Evolutionary conservation across 768 basidiomycete species (phyloP).

Genomic region (Lentinus brumalis): DNA sequence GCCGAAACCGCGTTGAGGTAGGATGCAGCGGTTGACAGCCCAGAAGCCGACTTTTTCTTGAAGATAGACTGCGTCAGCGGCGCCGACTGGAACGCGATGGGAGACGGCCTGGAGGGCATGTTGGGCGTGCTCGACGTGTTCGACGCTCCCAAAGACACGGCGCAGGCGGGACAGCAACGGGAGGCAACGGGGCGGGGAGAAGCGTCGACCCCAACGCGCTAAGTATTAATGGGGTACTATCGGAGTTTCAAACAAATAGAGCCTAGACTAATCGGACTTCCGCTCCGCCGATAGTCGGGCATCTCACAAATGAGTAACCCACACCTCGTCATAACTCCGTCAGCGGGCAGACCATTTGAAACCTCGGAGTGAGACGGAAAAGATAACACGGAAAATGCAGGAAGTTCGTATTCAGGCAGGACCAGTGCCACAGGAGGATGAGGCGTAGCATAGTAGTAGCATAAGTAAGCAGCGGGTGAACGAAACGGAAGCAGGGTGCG

Average conservation of each 20-base stretch:
- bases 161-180: conserved; percentile 11
- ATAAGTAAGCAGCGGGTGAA: too few relatives aligned
- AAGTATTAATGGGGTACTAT: not conserved
- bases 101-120: conserved; percentile 48
- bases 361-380: too few relatives aligned
- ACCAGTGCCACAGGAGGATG: too few relatives aligned
- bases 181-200: not conserved
- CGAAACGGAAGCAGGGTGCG: too few relatives aligned
- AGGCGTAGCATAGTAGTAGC: too few relatives aligned
- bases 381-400: too few relatives aligned
- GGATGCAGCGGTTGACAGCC: conserved; percentile 54
- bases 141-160: not conserved
- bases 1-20: conserved; percentile 63
- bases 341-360: too few relatives aligned
- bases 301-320: too few relatives aligned
- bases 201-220: not conserved
- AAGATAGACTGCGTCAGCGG: conserved; percentile 59
- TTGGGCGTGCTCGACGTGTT: conserved; percentile 1
- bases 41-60: conserved; percentile 45
- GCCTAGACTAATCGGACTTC: not conserved
- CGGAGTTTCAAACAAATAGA: not conserved
- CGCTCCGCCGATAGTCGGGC: too few relatives aligned
- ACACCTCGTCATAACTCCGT: too few relatives aligned
- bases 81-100: conserved; percentile 61
- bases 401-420: too few relatives aligned